Conservation (phyloP, 2,329 filamentous ascomycete species). For the Trichophyton mentagrophytes region DNA sequence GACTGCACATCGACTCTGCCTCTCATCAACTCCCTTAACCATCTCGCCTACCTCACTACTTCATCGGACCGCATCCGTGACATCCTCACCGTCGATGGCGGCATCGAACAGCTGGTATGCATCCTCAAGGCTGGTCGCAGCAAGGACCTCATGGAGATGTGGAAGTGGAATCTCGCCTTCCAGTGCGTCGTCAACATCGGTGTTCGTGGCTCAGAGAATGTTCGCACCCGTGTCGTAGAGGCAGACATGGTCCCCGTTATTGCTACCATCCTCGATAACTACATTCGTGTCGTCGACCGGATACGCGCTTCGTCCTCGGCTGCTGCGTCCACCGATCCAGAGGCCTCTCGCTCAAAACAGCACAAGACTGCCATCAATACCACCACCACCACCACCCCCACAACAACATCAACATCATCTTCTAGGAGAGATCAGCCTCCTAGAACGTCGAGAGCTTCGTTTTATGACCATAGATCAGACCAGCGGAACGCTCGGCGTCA, state of each 20-base stretch:
- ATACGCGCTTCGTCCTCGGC: conserved; percentile 57
- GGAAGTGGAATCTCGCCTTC: conserved; percentile 99
- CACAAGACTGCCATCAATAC: conserved; percentile 19
- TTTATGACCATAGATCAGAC: conserved; percentile 38
- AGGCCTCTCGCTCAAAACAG: conserved; percentile 15
- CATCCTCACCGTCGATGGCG: conserved; percentile 96
- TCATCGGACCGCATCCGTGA: conserved; percentile 95
- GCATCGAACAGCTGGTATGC: conserved; percentile 89
- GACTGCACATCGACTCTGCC: conserved; percentile 97
- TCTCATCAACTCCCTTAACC: conserved; percentile 96
- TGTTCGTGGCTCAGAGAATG: conserved; percentile 84
- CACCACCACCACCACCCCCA: conserved; percentile 16
- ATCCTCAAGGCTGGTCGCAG: conserved; percentile 95
- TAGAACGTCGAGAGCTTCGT: conserved; percentile 13
- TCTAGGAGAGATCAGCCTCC: too few relatives aligned
- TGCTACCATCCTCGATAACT: conserved; percentile 94
- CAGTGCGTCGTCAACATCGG: conserved; percentile 99
- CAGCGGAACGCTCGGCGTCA: conserved; percentile 58
- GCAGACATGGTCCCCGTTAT: conserved; percentile 99
- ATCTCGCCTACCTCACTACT: conserved; percentile 94
- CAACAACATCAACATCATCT: too few relatives aligned
- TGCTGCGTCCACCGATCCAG: conserved; percentile 17
- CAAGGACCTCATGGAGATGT: conserved; percentile 99
- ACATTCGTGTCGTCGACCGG: conserved; percentile 91
- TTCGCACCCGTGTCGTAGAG: conserved; percentile 89